Base-by-base conservation (phyloP, 2,329 filamentous ascomycete species). In the Sporothrix brasiliensis region DNA sequence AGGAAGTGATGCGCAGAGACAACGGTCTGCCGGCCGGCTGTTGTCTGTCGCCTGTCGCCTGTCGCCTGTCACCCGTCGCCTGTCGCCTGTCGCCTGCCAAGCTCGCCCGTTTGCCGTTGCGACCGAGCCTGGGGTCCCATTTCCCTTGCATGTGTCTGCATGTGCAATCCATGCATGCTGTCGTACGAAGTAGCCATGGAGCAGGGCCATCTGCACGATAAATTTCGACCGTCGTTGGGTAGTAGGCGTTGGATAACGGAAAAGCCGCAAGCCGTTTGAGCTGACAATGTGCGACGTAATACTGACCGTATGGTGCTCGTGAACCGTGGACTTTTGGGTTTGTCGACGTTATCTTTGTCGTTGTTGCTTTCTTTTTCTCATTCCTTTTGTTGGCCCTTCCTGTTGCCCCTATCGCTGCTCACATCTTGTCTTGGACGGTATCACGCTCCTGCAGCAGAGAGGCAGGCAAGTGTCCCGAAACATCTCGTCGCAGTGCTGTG, bases 231-330 rank as follows among this genome's bases (percentile, higher is more conserved):
- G 58, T 47, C 58, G 56, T 16, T 44, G 41, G 41, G 41, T 44
- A 11, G 11, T 44, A 11, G 14, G 10, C 41, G 50, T 53, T 47
- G 27, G 58, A 63, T 63, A 47, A 47, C 39, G 21, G 39, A 63
- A 61, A 63, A 47, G 58, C 39, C 58, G 58, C 47, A 47, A 47
- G 58, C 58, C 58, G 58, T 61, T 61, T 19, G 56, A 44, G 56
- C 34, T 41, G 13, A 34, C 34, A 1, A 34, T 30, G 27, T 30
- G 9, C 34, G 34, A 34, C 34, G 34, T 9, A 34, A 34, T 34
- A 34, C 34, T 34, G 34, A 7, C 34, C 34, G 7, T 34, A 34
- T 34, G 34, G 34, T 34, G 34, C 34, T 39, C 21, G 30, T 39
- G 34, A 41, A 41, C 30, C 56, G n/a, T 44, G 56, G 56, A 44